Percentiles rank a stretch among this genome's conserved stretches.
phyloP scores from a whole-genome alignment of 1,139 yeast genomes.

The Sugiyamaella xylanicola region DNA sequence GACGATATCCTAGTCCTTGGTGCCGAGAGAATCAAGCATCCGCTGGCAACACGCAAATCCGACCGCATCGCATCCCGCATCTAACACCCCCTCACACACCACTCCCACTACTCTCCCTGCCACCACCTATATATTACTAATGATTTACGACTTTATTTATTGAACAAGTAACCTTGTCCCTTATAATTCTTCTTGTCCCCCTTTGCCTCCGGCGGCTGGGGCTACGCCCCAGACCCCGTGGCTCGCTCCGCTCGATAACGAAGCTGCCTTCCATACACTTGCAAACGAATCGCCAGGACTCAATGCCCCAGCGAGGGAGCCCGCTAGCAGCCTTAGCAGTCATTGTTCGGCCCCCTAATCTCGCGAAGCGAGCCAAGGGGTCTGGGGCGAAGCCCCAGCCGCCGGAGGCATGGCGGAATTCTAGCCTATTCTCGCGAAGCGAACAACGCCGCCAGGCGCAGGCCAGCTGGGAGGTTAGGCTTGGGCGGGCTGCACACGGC shows the following conservation, averaged over 20 bases:
- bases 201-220: background rate
- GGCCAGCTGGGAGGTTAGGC: too few species aligned
- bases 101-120: background rate
- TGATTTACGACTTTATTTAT: background rate
- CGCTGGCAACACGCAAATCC: constrained; percentile 2
- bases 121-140: background rate
- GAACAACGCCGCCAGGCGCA: too few species aligned
- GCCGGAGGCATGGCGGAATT: background rate
- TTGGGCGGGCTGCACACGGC: too few species aligned
- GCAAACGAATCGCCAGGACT: too few species aligned
- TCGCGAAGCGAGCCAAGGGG: background rate
- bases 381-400: constrained; percentile 2
- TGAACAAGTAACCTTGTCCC: background rate
- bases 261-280: too few species aligned
- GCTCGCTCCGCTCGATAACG: constrained; percentile 2
- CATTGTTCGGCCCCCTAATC: background rate
- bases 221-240: constrained; percentile 1
- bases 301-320: too few species aligned
- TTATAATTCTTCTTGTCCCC: background rate
- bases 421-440: too few species aligned
- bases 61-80: constrained; percentile 11
- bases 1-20: constrained; percentile 16
- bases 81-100: background rate
- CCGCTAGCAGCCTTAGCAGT: too few species aligned
- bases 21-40: constrained; percentile 2